Evolutionary conservation across 2,329 filamentous ascomycete species (phyloP).

Genomic region (Colletotrichum tropicale): DNA sequence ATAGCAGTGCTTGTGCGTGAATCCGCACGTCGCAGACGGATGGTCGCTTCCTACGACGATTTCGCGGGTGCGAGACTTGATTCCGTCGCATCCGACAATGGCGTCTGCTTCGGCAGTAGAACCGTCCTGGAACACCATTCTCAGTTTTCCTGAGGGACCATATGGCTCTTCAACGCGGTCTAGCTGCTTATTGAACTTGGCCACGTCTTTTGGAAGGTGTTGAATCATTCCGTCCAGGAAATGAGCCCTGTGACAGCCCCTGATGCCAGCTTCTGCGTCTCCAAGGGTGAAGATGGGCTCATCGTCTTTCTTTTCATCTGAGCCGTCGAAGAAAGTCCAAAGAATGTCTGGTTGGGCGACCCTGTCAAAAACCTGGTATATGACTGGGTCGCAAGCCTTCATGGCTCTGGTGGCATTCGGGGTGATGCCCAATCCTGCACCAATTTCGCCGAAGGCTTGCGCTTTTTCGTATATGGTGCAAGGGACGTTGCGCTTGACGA

Average conservation of each 20-base stretch:
- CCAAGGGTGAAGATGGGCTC: neutral
- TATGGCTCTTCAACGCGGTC: constrained; percentile 29
- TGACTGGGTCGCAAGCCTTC: constrained; percentile 18
- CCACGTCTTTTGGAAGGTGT: constrained; percentile 32
- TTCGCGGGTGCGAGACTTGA: constrained; percentile 53
- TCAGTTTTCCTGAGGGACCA: constrained; percentile 12
- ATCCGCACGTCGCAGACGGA: constrained; percentile 43
- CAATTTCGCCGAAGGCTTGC: constrained; percentile 45
- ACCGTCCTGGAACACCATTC: constrained; percentile 42
- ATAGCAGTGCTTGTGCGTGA: constrained; percentile 64
- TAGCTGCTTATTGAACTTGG: constrained; percentile 30
- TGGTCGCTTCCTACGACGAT: constrained; percentile 51
- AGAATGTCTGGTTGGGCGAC: constrained; percentile 24
- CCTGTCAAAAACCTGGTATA: constrained; percentile 39
- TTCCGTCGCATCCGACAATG: constrained; percentile 64
- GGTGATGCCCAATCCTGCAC: constrained; percentile 55
- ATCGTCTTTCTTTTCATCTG: neutral
- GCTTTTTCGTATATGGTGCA: constrained; percentile 54
- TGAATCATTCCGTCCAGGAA: constrained; percentile 39
- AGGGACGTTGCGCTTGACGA: constrained; percentile 44
- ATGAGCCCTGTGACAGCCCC: constrained; percentile 8
- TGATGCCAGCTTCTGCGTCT: neutral
- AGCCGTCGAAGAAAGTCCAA: constrained; percentile 21
- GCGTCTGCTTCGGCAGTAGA: constrained; percentile 40
- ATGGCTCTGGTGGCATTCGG: constrained; percentile 55